These are phyloP conservation scores for Henckelia pumila DNA, from an alignment of 257 asterid species.

Conservation along the genomic window DNA sequence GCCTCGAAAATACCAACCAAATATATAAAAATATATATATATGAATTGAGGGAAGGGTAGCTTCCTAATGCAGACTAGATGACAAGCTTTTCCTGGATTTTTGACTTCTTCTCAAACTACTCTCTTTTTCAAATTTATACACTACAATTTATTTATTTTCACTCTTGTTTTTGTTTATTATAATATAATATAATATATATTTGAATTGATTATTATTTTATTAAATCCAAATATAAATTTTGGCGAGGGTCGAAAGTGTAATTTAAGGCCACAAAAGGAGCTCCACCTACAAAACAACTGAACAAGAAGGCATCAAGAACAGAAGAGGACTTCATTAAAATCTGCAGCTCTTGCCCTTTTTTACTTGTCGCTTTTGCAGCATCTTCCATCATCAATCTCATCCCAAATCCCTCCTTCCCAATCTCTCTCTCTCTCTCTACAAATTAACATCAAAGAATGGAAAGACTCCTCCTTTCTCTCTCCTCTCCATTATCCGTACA, in stretches of 20 bases:
- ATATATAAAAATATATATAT: too few relatives aligned
- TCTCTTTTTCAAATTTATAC: too few relatives aligned
- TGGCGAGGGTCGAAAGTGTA: constrained; percentile 33
- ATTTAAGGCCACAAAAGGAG: constrained; percentile 29
- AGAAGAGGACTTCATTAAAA: too few relatives aligned
- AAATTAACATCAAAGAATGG: constrained; percentile 22
- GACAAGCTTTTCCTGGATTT: constrained; percentile 12
- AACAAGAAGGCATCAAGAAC: constrained; percentile 36
- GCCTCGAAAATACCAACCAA: not conserved
- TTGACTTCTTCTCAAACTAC: constrained; percentile 26
- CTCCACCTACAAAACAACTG: constrained; percentile 23
- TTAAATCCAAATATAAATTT: not conserved
- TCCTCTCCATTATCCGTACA: constrained; percentile 23
- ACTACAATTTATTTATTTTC: too few relatives aligned
- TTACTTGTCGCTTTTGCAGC: constrained; percentile 42
- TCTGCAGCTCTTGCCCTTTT: too few relatives aligned
- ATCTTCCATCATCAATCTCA: constrained; percentile 30
- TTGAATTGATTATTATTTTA: not conserved
- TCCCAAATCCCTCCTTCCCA: constrained; percentile 9
- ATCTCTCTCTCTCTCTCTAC: constrained; percentile 28
- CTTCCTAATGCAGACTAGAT: constrained; percentile 26
- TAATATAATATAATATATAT: constrained; percentile 23
- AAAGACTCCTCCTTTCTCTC: constrained; percentile 28
- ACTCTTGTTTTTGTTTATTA: too few relatives aligned
- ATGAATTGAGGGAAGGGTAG: too few relatives aligned